Conservation (phyloP, 805 yeast genomes). For the Ogataea methanolica region DNA sequence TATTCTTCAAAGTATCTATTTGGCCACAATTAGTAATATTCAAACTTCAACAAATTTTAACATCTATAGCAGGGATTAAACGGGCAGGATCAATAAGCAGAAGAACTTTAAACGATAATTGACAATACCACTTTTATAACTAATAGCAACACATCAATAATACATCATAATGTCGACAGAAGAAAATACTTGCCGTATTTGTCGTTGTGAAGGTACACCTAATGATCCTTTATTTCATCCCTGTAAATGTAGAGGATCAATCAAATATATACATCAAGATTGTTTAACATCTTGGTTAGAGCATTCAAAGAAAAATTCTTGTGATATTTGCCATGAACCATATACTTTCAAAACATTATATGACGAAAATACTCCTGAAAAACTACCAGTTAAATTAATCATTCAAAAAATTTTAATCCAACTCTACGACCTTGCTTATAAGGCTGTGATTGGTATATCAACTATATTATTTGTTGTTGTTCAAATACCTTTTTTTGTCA, state of each 20-base stretch:
- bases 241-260: slow-evolving; percentile 91
- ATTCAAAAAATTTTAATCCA: slow-evolving; percentile 30
- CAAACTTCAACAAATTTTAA: too few relatives aligned
- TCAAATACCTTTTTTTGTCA: slow-evolving; percentile 58
- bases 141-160: neutral
- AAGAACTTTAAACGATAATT: neutral
- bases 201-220: slow-evolving; percentile 83
- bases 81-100: too few relatives aligned
- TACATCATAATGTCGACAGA: slow-evolving; percentile 10
- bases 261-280: slow-evolving; percentile 88
- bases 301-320: slow-evolving; percentile 58
- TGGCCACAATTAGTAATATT: neutral
- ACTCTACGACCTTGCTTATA: slow-evolving; percentile 10
- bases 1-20: too few relatives aligned
- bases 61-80: too few relatives aligned
- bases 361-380: slow-evolving; percentile 40
- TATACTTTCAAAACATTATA: slow-evolving; percentile 48
- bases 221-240: slow-evolving; percentile 85
- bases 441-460: slow-evolving; percentile 26
- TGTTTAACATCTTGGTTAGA: slow-evolving; percentile 86
- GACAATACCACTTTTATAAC: neutral
- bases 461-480: slow-evolving; percentile 39
- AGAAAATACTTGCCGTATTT: slow-evolving; percentile 77
- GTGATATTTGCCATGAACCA: slow-evolving; percentile 84
- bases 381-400: slow-evolving; percentile 52